Percentiles rank a stretch among this genome's conserved stretches.
These are phyloP conservation scores for Drechslerella coelobrocha DNA, from an alignment of 2,329 filamentous ascomycete species.

Conservation along the genomic window DNA sequence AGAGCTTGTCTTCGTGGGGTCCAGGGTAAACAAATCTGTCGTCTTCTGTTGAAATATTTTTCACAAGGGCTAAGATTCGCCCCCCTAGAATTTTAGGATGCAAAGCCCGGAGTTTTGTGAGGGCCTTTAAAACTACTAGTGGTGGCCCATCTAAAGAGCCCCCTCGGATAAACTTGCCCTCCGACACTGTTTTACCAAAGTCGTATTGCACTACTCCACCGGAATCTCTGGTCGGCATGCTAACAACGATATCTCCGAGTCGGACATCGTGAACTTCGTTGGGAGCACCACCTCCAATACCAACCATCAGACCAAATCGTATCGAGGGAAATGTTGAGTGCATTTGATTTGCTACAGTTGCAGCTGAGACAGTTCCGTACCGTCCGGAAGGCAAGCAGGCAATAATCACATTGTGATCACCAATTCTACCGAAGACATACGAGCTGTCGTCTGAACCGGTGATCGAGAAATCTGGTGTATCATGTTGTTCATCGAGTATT, in stretches of 20 bases:
- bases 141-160: not conserved
- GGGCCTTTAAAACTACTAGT: not conserved
- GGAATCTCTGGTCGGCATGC: not conserved
- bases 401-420: slow-evolving; percentile 23
- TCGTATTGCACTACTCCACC: slow-evolving; percentile 19
- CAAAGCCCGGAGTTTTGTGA: not conserved
- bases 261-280: slow-evolving; percentile 13
- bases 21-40: slow-evolving; percentile 2
- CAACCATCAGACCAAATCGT: slow-evolving; percentile 18
- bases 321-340: slow-evolving; percentile 2
- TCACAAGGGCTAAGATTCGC: not conserved
- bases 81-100: slow-evolving; percentile 6
- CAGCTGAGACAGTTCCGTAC: slow-evolving; percentile 12
- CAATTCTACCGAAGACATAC: slow-evolving; percentile 14
- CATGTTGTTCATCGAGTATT: slow-evolving; percentile 11
- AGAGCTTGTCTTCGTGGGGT: not conserved
- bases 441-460: slow-evolving; percentile 8
- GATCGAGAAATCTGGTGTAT: not conserved
- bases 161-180: not conserved
- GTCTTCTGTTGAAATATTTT: not conserved
- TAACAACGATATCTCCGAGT: slow-evolving; percentile 26
- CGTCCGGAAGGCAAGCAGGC: slow-evolving; percentile 9
- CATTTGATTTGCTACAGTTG: slow-evolving; percentile 4
- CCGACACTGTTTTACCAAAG: not conserved
- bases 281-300: slow-evolving; percentile 8